Evolutionary conservation across 306 rosid genomes (phyloP).

Genomic region (barrel medic (Medicago truncatula)): DNA sequence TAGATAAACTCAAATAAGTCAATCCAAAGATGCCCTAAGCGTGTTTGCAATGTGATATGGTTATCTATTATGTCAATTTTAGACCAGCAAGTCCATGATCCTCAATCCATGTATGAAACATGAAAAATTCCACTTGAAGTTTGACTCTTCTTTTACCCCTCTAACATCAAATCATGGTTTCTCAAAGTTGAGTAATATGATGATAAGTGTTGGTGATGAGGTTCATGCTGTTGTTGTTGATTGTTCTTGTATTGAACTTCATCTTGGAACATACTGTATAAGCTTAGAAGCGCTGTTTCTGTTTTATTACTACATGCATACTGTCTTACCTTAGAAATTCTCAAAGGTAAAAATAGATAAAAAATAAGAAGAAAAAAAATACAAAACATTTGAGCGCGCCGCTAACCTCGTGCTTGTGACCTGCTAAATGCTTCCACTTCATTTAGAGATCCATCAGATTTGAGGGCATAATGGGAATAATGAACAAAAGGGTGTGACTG

Average conservation of each 20-base stretch:
- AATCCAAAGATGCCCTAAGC: no score
- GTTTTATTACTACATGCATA: conserved; percentile 64
- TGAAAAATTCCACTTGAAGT: conserved; percentile 53
- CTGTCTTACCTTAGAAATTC: conserved; percentile 81
- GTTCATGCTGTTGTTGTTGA: conserved; percentile 19
- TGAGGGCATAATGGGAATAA: conserved; percentile 72
- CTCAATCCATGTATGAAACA: conserved; percentile 41
- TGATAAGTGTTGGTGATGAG: conserved; percentile 16
- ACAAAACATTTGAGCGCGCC: conserved; percentile 12
- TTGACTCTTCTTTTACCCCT: conserved; percentile 51
- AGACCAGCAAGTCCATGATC: conserved; percentile 35
- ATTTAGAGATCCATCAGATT: conserved; percentile 79
- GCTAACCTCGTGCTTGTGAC: conserved; percentile 72
- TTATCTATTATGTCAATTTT: conserved; percentile 22
- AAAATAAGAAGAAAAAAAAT: conserved; percentile 23
- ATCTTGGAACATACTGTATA: conserved; percentile 59
- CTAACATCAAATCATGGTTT: conserved; percentile 51
- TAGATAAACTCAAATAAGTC: no score
- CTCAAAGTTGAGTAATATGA: conserved; percentile 55
- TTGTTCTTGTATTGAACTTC: conserved; percentile 44
- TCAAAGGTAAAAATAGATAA: conserved; percentile 54
- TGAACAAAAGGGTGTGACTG: conserved; percentile 52
- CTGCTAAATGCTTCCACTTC: conserved; percentile 69
- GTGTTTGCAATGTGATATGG: no score
- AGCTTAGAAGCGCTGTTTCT: conserved; percentile 71